phyloP scores from a whole-genome alignment of 2,329 filamentous ascomycete species.

The Ophiocordyceps unilateralis region DNA sequence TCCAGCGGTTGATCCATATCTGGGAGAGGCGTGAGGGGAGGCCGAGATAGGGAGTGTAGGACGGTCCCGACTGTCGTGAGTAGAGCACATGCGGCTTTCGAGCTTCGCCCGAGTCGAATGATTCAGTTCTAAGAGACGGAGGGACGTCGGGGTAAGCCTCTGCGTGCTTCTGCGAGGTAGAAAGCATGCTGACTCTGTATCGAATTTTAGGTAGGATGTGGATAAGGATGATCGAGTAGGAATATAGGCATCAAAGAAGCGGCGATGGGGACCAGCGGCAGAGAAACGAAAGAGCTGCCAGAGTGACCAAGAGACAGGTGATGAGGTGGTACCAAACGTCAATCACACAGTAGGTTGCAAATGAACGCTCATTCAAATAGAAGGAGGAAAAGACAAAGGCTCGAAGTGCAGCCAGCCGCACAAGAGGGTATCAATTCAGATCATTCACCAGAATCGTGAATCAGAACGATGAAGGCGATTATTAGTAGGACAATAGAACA shows the following conservation, averaged over 20 bases:
- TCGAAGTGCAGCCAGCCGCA: not conserved
- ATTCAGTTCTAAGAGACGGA: not conserved
- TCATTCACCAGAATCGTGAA: not conserved
- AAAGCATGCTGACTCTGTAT: not conserved
- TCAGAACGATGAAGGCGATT: not conserved
- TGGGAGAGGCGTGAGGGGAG: slow-evolving; percentile 81
- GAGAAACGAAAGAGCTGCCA: not conserved
- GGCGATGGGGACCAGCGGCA: not conserved
- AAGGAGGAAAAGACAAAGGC: not conserved
- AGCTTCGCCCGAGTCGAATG: not conserved
- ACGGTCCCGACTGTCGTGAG: not conserved
- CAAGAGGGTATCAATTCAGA: not conserved
- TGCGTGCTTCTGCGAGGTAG: not conserved
- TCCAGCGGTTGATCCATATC: slow-evolving; percentile 97
- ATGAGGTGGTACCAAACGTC: not conserved
- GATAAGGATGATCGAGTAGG: not conserved
- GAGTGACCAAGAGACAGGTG: not conserved
- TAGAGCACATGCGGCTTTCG: not conserved
- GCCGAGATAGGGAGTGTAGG: slow-evolving; percentile 73
- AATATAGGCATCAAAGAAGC: not conserved
- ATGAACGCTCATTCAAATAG: not conserved
- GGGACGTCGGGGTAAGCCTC: not conserved
- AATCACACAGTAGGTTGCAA: not conserved
- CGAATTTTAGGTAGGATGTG: not conserved
- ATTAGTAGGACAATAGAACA: not conserved